Conservation (phyloP, 2,329 filamentous ascomycete genomes). For the Diaporthe nobilis region DNA sequence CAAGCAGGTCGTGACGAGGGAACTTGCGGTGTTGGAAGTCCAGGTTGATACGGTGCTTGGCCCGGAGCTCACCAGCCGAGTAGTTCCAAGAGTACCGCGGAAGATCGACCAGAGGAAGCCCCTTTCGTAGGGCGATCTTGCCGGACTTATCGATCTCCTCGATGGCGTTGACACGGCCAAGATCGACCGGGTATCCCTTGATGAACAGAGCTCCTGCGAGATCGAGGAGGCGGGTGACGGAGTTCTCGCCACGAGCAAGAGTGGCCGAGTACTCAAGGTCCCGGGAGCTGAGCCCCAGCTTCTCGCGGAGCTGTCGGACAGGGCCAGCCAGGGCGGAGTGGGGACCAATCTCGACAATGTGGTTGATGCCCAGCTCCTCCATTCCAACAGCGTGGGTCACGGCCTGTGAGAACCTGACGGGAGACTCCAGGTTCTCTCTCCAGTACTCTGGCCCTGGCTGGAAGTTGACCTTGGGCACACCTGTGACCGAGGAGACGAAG, state of each 20-base stretch:
- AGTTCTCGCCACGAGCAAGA: neutral
- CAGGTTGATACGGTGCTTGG: constrained; percentile 52
- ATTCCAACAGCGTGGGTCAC: neutral
- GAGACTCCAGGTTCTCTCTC: constrained; percentile 20
- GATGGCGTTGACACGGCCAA: constrained; percentile 43
- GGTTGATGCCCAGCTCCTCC: neutral
- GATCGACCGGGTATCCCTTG: neutral
- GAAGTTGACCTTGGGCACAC: constrained; percentile 25
- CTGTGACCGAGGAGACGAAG: constrained; percentile 38
- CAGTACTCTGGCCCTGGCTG: constrained; percentile 34
- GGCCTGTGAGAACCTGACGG: constrained; percentile 10
- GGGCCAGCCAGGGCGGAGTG: constrained; percentile 49
- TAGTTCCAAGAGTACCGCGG: constrained; percentile 64
- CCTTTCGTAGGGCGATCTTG: neutral
- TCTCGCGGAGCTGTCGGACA: constrained; percentile 46
- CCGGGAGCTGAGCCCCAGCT: constrained; percentile 31
- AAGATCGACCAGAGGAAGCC: constrained; percentile 47
- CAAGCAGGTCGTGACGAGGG: constrained; percentile 57
- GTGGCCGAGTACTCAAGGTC: neutral
- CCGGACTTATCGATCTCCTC: constrained; percentile 40
- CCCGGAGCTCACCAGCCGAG: constrained; percentile 51
- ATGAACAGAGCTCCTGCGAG: neutral
- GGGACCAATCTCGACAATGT: constrained; percentile 48
- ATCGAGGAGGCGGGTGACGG: neutral
- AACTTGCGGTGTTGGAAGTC: constrained; percentile 52